Percentiles rank a stretch among this genome's conserved stretches.
Evolutionary conservation across 225 moss, liverwort and hornwort species (phyloP).

Genomic region (Anthoceros angustus): DNA sequence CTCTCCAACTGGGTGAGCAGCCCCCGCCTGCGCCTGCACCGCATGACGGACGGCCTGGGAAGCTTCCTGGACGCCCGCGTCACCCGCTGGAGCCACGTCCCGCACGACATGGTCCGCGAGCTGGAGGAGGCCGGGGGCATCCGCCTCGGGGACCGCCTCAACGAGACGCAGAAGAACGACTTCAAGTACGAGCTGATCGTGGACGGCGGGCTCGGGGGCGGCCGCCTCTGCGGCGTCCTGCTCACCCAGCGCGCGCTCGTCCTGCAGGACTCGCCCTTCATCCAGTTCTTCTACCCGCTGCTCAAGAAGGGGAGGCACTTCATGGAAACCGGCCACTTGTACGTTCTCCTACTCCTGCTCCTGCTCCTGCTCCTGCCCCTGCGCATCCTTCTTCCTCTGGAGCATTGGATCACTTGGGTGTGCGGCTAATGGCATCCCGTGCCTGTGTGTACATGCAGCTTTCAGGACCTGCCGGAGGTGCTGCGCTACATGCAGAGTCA

Average conservation of each 20-base stretch:
- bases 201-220: background rate
- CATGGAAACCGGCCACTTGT: background rate
- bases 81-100: background rate
- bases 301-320: background rate
- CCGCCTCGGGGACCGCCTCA: background rate
- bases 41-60: no score
- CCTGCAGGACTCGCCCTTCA: background rate
- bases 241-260: background rate
- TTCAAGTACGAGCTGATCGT: background rate
- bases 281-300: constrained; percentile 1
- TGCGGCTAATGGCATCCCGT: background rate
- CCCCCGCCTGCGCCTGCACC: no score
- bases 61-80: background rate
- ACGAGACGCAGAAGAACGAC: background rate
- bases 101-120: background rate
- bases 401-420: background rate
- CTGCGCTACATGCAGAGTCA: background rate
- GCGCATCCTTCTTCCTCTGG: background rate
- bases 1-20: no score
- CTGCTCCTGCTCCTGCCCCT: background rate
- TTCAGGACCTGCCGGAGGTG: background rate
- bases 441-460: background rate
- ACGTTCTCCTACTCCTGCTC: background rate
- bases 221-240: background rate
- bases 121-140: background rate